Evolutionary conservation across 306 rosid genomes (phyloP).

Genomic region (Cicer cuneatum): DNA sequence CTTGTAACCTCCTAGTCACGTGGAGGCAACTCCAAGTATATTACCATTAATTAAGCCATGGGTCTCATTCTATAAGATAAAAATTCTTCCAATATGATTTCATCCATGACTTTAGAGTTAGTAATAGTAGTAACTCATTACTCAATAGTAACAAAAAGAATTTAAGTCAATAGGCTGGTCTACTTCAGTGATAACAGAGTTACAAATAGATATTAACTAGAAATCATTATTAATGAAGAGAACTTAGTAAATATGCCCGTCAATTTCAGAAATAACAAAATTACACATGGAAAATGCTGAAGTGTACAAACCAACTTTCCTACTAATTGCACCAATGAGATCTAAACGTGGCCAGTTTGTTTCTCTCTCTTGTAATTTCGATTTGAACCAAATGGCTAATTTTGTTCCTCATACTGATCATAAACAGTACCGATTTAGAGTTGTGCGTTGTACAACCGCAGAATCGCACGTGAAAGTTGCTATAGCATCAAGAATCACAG

Average conservation of each 20-base stretch:
- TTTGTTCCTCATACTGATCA: too few species aligned
- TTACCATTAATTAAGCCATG: neutral
- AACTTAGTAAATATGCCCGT: neutral
- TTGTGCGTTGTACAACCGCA: too few species aligned
- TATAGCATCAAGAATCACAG: too few species aligned
- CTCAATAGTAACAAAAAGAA: constrained; percentile 21
- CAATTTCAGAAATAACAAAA: neutral
- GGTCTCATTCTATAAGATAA: constrained; percentile 1
- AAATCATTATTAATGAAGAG: neutral
- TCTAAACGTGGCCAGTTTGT: too few species aligned
- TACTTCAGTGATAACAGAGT: constrained; percentile 19
- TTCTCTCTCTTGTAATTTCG: too few species aligned
- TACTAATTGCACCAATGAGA: too few species aligned
- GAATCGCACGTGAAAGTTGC: too few species aligned
- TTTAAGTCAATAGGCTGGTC: constrained; percentile 15
- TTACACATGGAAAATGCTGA: neutral
- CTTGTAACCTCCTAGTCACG: constrained; percentile 4
- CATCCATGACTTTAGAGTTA: constrained; percentile 22
- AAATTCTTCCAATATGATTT: constrained; percentile 16
- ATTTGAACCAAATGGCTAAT: too few species aligned
- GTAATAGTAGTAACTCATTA: neutral
- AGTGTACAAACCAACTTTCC: too few species aligned
- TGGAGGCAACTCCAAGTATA: neutral
- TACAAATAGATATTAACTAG: constrained; percentile 4
- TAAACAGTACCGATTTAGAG: too few species aligned